Conservation (phyloP, 208 protist genomes). For the Leptomonas pyrrhocoris region DNA sequence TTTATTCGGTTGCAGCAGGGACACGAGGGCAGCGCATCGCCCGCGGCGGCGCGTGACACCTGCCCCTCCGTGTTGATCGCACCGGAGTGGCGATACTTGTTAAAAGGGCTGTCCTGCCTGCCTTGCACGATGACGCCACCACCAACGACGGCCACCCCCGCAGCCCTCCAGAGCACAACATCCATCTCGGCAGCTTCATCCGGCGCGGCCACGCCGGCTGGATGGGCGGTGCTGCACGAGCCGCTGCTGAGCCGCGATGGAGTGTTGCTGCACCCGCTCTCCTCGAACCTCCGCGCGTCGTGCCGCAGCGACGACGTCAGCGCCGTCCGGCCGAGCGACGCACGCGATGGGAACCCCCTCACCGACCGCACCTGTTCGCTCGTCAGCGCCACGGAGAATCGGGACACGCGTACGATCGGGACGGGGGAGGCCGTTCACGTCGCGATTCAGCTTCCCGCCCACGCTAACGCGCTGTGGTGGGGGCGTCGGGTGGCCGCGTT, state of each 20-base stretch:
- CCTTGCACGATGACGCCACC: not conserved
- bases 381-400: not conserved
- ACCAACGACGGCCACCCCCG: not conserved
- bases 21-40: not conserved
- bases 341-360: not conserved
- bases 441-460: conserved; percentile 25
- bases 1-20: conserved; percentile 51
- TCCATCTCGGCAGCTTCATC: not conserved
- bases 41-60: not conserved
- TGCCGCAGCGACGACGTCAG: not conserved
- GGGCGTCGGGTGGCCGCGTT: conserved; percentile 16
- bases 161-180: not conserved
- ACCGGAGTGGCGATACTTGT: conserved; percentile 24
- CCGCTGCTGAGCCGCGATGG: conserved; percentile 64
- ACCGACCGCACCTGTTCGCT: not conserved
- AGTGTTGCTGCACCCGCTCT: conserved; percentile 53
- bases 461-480: conserved; percentile 25
- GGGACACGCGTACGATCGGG: not conserved
- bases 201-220: not conserved
- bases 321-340: too few species aligned
- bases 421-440: conserved; percentile 16
- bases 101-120: conserved; percentile 24
- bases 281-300: conserved; percentile 29
- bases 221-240: conserved; percentile 58
- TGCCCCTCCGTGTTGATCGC: conserved; percentile 8